Evolutionary conservation across 352 stramenopile genomes (phyloP).

Genomic region (Elongisporangium undulatum): DNA sequence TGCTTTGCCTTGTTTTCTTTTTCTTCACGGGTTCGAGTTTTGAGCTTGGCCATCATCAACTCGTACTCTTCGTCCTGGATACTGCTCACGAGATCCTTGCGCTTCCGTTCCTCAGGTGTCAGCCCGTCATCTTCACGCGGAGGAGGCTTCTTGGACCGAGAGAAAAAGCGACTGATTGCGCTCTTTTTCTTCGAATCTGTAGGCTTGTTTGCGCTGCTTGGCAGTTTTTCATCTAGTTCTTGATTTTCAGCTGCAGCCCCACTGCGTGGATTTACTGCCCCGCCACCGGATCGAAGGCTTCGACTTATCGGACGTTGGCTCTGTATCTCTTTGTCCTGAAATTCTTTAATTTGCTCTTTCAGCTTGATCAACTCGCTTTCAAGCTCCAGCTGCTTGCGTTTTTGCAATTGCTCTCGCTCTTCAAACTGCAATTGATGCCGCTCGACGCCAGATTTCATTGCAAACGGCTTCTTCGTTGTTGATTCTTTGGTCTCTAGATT

Average conservation of each 20-base stretch:
- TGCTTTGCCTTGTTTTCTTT: conserved; percentile 29
- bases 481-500: conserved; percentile 82
- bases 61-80: conserved; percentile 18
- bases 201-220: not conserved
- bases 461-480: conserved; percentile 38
- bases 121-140: conserved; percentile 6
- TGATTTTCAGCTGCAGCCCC: conserved; percentile 5
- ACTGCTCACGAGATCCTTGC: conserved; percentile 22
- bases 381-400: conserved; percentile 42
- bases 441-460: conserved; percentile 49
- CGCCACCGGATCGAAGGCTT: not conserved
- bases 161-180: conserved; percentile 17
- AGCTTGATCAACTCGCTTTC: conserved; percentile 69
- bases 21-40: conserved; percentile 20
- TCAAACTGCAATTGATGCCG: conserved; percentile 45
- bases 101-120: conserved; percentile 29
- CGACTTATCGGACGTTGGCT: conserved; percentile 18
- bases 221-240: conserved; percentile 1
- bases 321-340: conserved; percentile 32
- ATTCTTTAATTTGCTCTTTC: conserved; percentile 42
- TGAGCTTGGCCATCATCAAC: conserved; percentile 25
- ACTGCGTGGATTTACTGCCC: conserved; percentile 8
- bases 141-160: conserved; percentile 1
- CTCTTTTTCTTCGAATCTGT: conserved; percentile 17
- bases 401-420: conserved; percentile 51